Evolutionary conservation across 1,139 yeast species (phyloP).

Genomic region (Barnettozyma hawaiiensis): DNA sequence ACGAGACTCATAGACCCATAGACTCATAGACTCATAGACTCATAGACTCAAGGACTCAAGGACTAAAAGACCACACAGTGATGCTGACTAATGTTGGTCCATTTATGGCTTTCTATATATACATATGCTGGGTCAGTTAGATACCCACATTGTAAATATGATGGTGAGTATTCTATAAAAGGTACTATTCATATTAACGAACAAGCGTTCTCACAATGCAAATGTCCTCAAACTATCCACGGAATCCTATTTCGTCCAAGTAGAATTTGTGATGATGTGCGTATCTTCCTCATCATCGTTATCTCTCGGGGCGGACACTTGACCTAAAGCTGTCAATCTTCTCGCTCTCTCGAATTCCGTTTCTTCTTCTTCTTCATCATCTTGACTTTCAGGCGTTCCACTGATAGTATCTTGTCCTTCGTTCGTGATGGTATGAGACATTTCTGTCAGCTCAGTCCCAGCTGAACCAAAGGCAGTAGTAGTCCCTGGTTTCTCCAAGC

Average conservation of each 20-base stretch:
- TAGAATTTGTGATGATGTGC: background rate
- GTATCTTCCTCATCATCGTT: slow-evolving; percentile 55
- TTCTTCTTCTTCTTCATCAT: slow-evolving; percentile 26
- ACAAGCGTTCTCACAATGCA: background rate
- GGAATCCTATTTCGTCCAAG: background rate
- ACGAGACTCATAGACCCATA: no score
- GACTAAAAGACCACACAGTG: no score
- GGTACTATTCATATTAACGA: no score
- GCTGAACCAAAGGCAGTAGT: background rate
- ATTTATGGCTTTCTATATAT: no score
- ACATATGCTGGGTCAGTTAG: no score
- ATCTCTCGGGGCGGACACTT: slow-evolving; percentile 39
- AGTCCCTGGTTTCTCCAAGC: slow-evolving; percentile 11
- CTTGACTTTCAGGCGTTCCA: slow-evolving; percentile 3
- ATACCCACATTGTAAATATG: no score
- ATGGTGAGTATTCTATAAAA: no score
- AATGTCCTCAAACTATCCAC: background rate
- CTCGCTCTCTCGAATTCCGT: slow-evolving; percentile 69
- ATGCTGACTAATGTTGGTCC: no score
- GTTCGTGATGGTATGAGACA: background rate
- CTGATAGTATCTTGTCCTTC: background rate
- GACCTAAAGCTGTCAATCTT: slow-evolving; percentile 78
- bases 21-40: no score
- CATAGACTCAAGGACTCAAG: no score
- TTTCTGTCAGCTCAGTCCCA: slow-evolving; percentile 3